Percentiles rank a stretch among this genome's conserved stretches.
Conservation (phyloP, 2,329 filamentous ascomycete species). For the Diaporthe eres region DNA sequence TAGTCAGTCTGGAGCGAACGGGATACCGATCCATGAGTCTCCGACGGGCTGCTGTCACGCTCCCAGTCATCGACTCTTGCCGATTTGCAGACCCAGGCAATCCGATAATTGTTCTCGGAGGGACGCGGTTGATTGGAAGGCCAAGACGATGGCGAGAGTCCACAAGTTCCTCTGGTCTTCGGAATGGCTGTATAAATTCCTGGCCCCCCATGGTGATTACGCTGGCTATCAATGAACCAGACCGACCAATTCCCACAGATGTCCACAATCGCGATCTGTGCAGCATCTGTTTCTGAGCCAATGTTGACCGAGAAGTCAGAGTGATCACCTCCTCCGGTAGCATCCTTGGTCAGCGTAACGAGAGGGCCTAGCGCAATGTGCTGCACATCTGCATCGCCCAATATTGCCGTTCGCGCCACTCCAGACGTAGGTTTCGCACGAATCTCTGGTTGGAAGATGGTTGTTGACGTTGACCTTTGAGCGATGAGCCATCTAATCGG, state of each 20-base stretch:
- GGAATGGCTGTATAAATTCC: constrained; percentile 53
- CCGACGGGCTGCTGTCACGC: constrained; percentile 39
- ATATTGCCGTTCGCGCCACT: constrained; percentile 32
- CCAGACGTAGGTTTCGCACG: constrained; percentile 54
- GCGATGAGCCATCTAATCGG: constrained; percentile 66
- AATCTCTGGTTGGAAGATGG: constrained; percentile 66
- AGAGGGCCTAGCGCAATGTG: constrained; percentile 70
- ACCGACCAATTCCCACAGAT: constrained; percentile 76
- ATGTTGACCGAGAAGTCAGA: constrained; percentile 77
- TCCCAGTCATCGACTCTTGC: constrained; percentile 44
- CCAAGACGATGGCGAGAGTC: constrained; percentile 44
- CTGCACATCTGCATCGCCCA: constrained; percentile 55
- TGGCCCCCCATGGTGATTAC: constrained; percentile 52
- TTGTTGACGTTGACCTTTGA: constrained; percentile 66
- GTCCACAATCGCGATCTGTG: constrained; percentile 77
- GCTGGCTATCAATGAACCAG: constrained; percentile 67
- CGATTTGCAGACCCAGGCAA: constrained; percentile 53
- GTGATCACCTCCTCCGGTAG: constrained; percentile 70
- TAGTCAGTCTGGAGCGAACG: constrained; percentile 19
- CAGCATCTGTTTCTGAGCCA: constrained; percentile 60
- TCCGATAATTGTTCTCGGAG: constrained; percentile 56
- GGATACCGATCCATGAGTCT: neutral
- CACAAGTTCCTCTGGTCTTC: constrained; percentile 26
- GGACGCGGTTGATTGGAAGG: constrained; percentile 49
- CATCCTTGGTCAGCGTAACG: constrained; percentile 63